These are phyloP conservation scores for Eutypella sp. DNA, from an alignment of 2,329 filamentous ascomycete genomes.

Conservation along the genomic window DNA sequence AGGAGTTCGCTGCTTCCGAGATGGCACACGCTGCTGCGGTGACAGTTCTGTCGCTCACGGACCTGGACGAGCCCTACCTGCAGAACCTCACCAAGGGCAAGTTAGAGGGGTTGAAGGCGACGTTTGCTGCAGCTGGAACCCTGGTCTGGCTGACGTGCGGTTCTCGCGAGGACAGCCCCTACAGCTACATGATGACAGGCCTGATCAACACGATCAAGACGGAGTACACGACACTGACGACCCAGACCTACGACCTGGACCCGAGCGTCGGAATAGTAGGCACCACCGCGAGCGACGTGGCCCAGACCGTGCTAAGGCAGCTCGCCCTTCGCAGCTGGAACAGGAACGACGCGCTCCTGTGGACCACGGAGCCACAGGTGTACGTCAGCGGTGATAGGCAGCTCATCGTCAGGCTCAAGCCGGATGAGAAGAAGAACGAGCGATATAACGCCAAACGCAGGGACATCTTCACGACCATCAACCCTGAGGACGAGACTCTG, in stretches of 20 bases:
- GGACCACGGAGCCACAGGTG: slow-evolving; percentile 1
- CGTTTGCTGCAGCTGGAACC: not conserved
- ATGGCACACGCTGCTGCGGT: not conserved
- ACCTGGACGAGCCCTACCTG: not conserved
- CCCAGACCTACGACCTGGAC: not conserved
- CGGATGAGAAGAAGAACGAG: not conserved
- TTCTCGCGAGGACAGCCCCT: not conserved
- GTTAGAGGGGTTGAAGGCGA: not conserved
- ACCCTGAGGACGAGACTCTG: not conserved
- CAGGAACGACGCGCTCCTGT: not conserved
- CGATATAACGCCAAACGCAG: not conserved
- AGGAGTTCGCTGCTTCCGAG: not conserved
- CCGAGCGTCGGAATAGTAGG: not conserved
- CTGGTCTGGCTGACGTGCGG: slow-evolving; percentile 1
- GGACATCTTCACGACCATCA: not conserved
- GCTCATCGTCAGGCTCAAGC: not conserved
- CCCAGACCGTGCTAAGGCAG: not conserved
- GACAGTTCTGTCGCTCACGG: not conserved
- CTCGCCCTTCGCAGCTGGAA: not conserved
- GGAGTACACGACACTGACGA: not conserved
- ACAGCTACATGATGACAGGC: slow-evolving; percentile 1
- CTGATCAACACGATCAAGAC: not conserved
- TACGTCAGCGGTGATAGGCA: not conserved
- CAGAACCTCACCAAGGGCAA: not conserved
- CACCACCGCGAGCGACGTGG: not conserved